Percentiles rank a stretch among this genome's conserved stretches.
phyloP scores from a whole-genome alignment of 164 flowering plant species.

The Vitis rupestris region DNA sequence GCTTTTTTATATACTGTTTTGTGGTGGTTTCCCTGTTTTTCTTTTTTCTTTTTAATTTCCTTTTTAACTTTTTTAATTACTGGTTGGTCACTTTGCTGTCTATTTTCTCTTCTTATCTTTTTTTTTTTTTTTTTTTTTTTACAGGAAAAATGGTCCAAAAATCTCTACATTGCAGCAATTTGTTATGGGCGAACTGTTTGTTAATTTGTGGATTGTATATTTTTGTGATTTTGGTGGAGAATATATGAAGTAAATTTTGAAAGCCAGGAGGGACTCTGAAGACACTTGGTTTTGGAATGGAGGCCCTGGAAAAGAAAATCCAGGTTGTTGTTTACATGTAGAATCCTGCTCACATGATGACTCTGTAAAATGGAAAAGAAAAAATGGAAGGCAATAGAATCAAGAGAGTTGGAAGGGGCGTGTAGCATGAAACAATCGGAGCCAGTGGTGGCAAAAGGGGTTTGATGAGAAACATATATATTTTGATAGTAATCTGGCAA shows the following conservation, averaged over 20 bases:
- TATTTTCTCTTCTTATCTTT: not conserved
- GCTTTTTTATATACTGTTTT: too few species aligned
- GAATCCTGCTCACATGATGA: not conserved
- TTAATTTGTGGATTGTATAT: conserved; percentile 22
- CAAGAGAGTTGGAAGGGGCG: conserved; percentile 8
- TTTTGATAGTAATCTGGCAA: conserved; percentile 5
- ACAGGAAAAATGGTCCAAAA: conserved; percentile 85
- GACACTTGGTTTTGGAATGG: not conserved
- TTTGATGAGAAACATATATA: conserved; percentile 4
- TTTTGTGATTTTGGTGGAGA: not conserved
- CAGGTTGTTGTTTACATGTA: conserved; percentile 2
- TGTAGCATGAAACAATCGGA: conserved; percentile 6
- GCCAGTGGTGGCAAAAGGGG: not conserved
- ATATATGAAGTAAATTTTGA: conserved; percentile 6
- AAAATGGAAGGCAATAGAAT: not conserved
- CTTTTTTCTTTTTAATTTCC: too few species aligned
- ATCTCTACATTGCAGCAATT: conserved; percentile 74
- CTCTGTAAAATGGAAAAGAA: not conserved
- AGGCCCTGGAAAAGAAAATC: conserved; percentile 2
- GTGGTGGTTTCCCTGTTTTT: too few species aligned
- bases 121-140: conserved; percentile 4
- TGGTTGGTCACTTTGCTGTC: not conserved
- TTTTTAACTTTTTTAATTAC: too few species aligned
- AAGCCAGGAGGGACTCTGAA: conserved; percentile 2
- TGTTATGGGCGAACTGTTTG: conserved; percentile 78